phyloP scores from a whole-genome alignment of 108 stramenopile species.

The Ochromonas danica region DNA sequence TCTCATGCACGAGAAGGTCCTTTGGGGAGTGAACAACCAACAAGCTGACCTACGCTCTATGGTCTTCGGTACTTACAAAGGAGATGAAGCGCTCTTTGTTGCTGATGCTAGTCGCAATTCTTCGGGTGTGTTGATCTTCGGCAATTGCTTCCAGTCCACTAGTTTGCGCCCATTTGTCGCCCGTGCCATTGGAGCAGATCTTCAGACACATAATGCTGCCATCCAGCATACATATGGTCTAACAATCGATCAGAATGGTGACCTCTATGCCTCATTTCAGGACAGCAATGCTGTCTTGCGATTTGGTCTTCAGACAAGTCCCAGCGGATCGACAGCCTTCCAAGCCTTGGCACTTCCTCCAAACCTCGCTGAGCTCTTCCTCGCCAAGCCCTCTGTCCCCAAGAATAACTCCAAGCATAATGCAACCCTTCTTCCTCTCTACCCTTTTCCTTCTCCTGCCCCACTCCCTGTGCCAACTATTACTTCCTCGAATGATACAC shows the following conservation, averaged over 20 bases:
- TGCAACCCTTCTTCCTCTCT: too few species aligned
- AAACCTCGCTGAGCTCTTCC: too few species aligned
- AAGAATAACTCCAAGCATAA: too few species aligned
- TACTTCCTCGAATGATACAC: too few species aligned
- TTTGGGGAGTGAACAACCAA: not conserved
- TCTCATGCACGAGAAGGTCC: conserved; percentile 12
- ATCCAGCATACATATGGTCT: not conserved
- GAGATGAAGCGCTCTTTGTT: not conserved
- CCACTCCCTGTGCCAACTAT: too few species aligned
- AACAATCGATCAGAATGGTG: not conserved
- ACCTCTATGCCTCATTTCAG: conserved; percentile 6
- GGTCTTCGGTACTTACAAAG: not conserved
- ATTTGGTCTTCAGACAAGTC: too few species aligned
- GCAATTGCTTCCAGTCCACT: not conserved
- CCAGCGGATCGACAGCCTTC: too few species aligned
- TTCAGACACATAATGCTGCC: not conserved
- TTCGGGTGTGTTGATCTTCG: not conserved
- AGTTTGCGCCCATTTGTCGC: not conserved
- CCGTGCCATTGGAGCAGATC: not conserved
- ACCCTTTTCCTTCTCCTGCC: too few species aligned
- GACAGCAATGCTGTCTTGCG: not conserved
- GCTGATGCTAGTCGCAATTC: not conserved
- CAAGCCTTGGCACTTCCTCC: too few species aligned
- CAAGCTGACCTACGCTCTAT: not conserved
- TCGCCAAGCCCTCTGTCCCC: too few species aligned